phyloP scores from a whole-genome alignment of 192 early-diverging fungal species.

The Mycoemilia scoparia region DNA sequence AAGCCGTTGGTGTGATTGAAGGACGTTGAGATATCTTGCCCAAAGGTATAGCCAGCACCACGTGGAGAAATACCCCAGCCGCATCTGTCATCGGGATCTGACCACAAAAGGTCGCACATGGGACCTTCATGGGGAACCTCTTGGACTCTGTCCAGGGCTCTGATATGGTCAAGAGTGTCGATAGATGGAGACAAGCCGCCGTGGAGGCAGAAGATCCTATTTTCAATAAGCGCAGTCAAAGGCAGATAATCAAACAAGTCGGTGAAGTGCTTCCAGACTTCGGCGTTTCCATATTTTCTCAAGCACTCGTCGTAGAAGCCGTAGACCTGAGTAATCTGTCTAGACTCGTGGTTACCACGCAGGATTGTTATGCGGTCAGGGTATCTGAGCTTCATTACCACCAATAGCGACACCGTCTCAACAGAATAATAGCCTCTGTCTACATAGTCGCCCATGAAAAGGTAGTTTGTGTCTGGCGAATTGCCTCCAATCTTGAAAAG shows the following conservation, averaged over 20 bases:
- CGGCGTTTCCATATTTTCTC: slow-evolving; percentile 93
- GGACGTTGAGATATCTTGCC: slow-evolving; percentile 69
- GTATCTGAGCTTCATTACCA: slow-evolving; percentile 87
- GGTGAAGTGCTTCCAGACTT: slow-evolving; percentile 96
- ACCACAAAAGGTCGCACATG: slow-evolving; percentile 79
- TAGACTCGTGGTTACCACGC: slow-evolving; percentile 95
- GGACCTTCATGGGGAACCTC: slow-evolving; percentile 77
- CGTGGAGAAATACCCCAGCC: slow-evolving; percentile 79
- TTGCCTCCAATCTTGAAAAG: slow-evolving; percentile 94
- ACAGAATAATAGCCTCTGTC: slow-evolving; percentile 98
- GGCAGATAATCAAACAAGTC: slow-evolving; percentile 96
- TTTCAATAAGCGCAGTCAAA: slow-evolving; percentile 90
- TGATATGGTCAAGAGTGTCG: slow-evolving; percentile 92
- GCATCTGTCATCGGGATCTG: slow-evolving; percentile 70
- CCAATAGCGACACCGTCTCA: slow-evolving; percentile 89
- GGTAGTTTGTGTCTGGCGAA: slow-evolving; percentile 91
- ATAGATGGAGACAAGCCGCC: slow-evolving; percentile 92
- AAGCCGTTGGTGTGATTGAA: slow-evolving; percentile 93
- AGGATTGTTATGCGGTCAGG: slow-evolving; percentile 86
- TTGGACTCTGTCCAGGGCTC: slow-evolving; percentile 84
- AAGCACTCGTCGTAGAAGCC: slow-evolving; percentile 99
- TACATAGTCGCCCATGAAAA: slow-evolving; percentile 99
- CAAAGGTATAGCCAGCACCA: slow-evolving; percentile 77
- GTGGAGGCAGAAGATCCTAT: slow-evolving; percentile 96
- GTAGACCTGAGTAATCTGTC: slow-evolving; percentile 98